phyloP scores from a whole-genome alignment of 2,329 filamentous ascomycete genomes.

The Claviceps sp. region DNA sequence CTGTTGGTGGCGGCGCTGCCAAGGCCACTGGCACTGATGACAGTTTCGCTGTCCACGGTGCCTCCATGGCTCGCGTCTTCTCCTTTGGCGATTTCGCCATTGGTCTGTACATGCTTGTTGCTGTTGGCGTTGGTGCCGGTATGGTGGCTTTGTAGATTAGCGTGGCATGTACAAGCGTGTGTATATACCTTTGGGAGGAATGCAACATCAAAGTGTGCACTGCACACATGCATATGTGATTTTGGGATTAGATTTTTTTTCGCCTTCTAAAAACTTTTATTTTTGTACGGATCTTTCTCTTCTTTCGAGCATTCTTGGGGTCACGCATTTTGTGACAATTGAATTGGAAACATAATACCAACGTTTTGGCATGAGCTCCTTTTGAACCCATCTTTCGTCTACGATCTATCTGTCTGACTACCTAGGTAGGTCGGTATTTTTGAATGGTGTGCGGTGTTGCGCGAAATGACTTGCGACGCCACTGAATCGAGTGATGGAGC shows the following conservation, averaged over 20 bases:
- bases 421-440: too few relatives aligned
- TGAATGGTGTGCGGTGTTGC: too few relatives aligned
- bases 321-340: slow-evolving; percentile 12
- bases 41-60: slow-evolving; percentile 6
- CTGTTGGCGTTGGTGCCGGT: slow-evolving; percentile 36
- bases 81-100: slow-evolving; percentile 33
- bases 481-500: too few relatives aligned
- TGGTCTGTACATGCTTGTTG: slow-evolving; percentile 38
- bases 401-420: too few relatives aligned
- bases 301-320: slow-evolving; percentile 17
- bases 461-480: too few relatives aligned
- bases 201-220: slow-evolving; percentile 9
- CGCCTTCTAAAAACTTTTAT: neutral
- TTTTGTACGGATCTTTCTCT: neutral
- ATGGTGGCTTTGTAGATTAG: slow-evolving; percentile 39
- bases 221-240: neutral
- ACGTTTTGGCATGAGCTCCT: too few relatives aligned
- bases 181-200: neutral
- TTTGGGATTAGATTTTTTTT: neutral
- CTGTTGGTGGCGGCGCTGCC: slow-evolving; percentile 5
- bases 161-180: neutral
- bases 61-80: slow-evolving; percentile 25
- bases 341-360: too few relatives aligned
- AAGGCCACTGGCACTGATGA: slow-evolving; percentile 1
- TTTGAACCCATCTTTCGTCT: too few relatives aligned